Evolutionary conservation across 768 basidiomycete genomes (phyloP), one percentile per base, ranked within the genome.

Genomic region (Lentinula detonsa): DNA sequence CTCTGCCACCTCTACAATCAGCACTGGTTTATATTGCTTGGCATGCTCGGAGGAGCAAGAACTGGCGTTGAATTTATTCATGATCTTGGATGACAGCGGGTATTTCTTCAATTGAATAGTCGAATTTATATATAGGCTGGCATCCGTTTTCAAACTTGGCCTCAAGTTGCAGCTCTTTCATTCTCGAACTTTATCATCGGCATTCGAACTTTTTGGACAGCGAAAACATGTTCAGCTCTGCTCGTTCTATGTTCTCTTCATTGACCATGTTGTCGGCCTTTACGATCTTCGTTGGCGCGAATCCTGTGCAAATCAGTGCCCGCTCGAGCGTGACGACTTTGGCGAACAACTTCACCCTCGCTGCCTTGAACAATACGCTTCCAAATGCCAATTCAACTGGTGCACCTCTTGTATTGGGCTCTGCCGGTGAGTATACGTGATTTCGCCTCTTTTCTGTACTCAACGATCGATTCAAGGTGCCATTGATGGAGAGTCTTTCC

Each of bases 381-480:
- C 69, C 75, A 4, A 81, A 82, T 62, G 64, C 73, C 3, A 81
- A 82, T 66, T 59, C 62, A 23, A 82, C 78, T 1, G 81, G 81
- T 0, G 76, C 68, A 3, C 80, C 81, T 9, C 66, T 83, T 45
- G 81, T 82, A 13, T 71, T 80, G 13, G 76, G 76, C 10, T 71
- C 74, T 58, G 68, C 70, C 42, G 78, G 78, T 75, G 64, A 43
- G 69, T 60, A 3, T 59, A 15, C 23, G 39, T 42, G 51, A 10
- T 33, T 43, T 4, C 21, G 31, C 11, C 18, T 62, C 39, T 49
- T 13, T 28, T 21, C 31, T 37, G 57, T 10, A 56, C 48, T 42
- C 60, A 61, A 21, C 10, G 15, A 40, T 51, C 31, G 51, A 57
- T 49, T 39, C 18, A 28, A 71, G 79, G 75, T 61, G 74, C 72